Evolutionary conservation across 495 filamentous ascomycete genomes (phyloP), one percentile per base, ranked within the genome.

Genomic region (Hypoxylon rickii): DNA sequence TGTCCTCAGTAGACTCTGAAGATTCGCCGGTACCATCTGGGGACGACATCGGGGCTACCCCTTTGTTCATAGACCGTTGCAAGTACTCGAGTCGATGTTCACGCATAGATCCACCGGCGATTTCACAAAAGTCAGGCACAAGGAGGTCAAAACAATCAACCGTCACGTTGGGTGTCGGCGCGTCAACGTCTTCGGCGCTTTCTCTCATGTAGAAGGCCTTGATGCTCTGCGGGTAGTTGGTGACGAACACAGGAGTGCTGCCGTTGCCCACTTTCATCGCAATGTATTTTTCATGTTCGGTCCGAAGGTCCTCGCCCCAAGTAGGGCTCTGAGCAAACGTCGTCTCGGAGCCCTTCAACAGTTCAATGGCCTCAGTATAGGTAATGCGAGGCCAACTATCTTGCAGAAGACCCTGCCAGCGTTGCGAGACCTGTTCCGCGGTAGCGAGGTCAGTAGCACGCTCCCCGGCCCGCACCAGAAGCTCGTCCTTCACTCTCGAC

Each of bases 131-230:
- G 51, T 92, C 89, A 11, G 94, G 93, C 24, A 97, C 82, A 13
- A 98, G 82, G 43, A 98, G 85, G 75, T 98, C 94, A 68, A 98
- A 98, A 72, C 93, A 97, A 15, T 93, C 89, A 8, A 92, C 92
- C 3, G 92, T 96, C 44, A 74, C 67, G 49, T 63, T 44, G n/a
- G 67, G 67, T 40, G 54, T 40, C 34, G 59, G 12, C 40, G 13
- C 38, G 13, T 41, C 38, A 36, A 3, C 12, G 41, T 36, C 26
- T 10, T 46, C 44, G 10, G 50, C 48, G 29, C 26, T 47, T n/a
- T 54, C 24, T 12, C 66, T 62, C 94, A 97, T 98, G 73, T 98
- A 98, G 81, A 98, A 98, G 22, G 94, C 88, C 73, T 98, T 98
- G 59, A 93, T 81, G 32, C 77, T 72, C 51, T 80, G 81, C 7